Base-by-base conservation (phyloP, 164 flowering plant species). In the Brasenia schreberi region DNA sequence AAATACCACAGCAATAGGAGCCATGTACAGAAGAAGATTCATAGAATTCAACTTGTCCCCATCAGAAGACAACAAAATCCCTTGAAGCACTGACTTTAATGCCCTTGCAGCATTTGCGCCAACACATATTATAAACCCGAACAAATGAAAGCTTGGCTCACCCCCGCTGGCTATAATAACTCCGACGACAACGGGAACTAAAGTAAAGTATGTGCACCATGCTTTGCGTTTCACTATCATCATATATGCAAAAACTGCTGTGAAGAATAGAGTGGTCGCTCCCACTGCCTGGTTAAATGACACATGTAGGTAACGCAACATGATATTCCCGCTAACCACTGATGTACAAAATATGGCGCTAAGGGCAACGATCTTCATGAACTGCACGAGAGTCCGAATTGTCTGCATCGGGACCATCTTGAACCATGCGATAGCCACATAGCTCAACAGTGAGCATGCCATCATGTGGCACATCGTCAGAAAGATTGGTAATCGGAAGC, bases 21-120 rank as follows among this genome's bases (percentile, higher is more conserved):
- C n/a, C n/a, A n/a, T n/a, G n/a, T n/a, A n/a, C n/a, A n/a, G n/a
- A n/a, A n/a, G n/a, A n/a, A n/a, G n/a, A n/a, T n/a, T n/a, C n/a
- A n/a, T n/a, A n/a, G n/a, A n/a, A n/a, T n/a, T n/a, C n/a, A n/a
- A n/a, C n/a, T n/a, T n/a, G n/a, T n/a, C n/a, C 76, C 76, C 76
- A 42, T 73, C 76, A 43, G 76, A 65, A 42, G 76, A 73, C 16
- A 69, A 62, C 64, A 73, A 59, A 44, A 69, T 70, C 59, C 76
- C 76, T 19, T 69, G 76, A 69, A 73, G 69, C 18, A 73, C 76
- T 9, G n/a, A n/a, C n/a, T n/a, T n/a, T n/a, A n/a, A n/a, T n/a
- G n/a, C n/a, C n/a, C n/a, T n/a, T n/a, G n/a, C 76, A 39, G 76
- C 76, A 42, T 72, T 73, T 12, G 73, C 76, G n/a, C 66, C 72